Percentiles rank a stretch among this genome's conserved stretches.
Evolutionary conservation across 1,284 basidiomycete genomes (phyloP).

Genomic region (Boletus holoroseus): DNA sequence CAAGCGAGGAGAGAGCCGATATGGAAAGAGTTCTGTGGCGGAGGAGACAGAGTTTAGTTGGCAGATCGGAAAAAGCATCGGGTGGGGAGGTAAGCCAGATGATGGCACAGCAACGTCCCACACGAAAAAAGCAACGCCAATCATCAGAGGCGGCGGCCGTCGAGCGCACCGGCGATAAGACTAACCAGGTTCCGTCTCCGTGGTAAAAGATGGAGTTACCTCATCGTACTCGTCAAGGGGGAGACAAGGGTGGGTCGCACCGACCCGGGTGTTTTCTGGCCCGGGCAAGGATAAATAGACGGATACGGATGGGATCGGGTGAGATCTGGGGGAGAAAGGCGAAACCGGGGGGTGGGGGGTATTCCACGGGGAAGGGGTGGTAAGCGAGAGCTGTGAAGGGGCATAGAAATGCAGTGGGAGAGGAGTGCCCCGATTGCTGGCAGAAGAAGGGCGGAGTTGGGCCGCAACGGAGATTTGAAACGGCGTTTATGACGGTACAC

Average conservation of each 20-base stretch:
- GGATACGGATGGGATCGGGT: not conserved
- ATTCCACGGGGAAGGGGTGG: not conserved
- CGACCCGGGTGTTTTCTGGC: too few species aligned
- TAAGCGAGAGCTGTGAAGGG: too few species aligned
- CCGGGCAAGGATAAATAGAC: too few species aligned
- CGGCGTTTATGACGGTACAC: constrained; percentile 22
- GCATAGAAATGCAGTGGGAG: too few species aligned
- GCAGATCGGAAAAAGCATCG: constrained; percentile 1
- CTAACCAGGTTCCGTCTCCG: constrained; percentile 5
- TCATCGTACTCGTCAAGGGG: not conserved
- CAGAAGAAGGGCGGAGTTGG: not conserved
- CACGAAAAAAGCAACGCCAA: constrained; percentile 22
- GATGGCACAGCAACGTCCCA: constrained; percentile 2
- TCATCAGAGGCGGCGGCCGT: constrained; percentile 3
- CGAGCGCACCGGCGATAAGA: constrained; percentile 22
- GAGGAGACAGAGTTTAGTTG: not conserved
- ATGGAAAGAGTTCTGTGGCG: not conserved
- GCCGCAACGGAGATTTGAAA: constrained; percentile 14
- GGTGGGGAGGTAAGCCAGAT: not conserved
- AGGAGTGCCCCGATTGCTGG: not conserved
- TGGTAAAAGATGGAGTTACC: not conserved
- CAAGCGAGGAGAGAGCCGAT: not conserved
- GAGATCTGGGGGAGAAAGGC: not conserved
- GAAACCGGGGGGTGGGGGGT: too few species aligned
- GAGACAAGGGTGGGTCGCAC: too few species aligned